These are phyloP conservation scores for Kockovaella imperatae DNA, from an alignment of 768 basidiomycete genomes.

Conservation along the genomic window DNA sequence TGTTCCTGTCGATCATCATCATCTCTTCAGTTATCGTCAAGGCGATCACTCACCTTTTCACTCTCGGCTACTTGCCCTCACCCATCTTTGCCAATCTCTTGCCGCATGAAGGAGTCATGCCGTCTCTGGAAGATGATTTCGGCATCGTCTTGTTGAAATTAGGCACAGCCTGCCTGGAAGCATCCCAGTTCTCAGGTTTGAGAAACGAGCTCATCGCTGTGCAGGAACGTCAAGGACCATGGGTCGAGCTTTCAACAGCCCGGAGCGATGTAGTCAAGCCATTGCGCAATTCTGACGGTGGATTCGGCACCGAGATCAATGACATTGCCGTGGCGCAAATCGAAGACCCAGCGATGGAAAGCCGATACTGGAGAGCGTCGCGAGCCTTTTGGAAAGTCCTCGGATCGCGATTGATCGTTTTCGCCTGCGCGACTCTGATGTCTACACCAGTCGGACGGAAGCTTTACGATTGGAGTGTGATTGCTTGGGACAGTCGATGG, in stretches of 20 bases:
- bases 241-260: slow-evolving; percentile 21
- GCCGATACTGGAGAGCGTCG: slow-evolving; percentile 19
- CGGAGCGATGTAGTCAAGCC: slow-evolving; percentile 14
- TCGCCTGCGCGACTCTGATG: slow-evolving; percentile 10
- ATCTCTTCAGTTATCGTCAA: slow-evolving; percentile 22
- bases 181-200: slow-evolving; percentile 34
- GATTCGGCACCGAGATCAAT: slow-evolving; percentile 32
- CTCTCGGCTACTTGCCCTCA: slow-evolving; percentile 35
- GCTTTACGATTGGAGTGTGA: not conserved
- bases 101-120: slow-evolving; percentile 31
- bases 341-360: slow-evolving; percentile 15
- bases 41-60: slow-evolving; percentile 32
- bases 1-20: slow-evolving; percentile 29
- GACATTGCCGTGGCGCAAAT: slow-evolving; percentile 25
- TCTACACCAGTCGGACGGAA: slow-evolving; percentile 20
- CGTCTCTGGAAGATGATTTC: slow-evolving; percentile 33
- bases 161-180: slow-evolving; percentile 36
- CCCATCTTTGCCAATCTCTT: slow-evolving; percentile 26
- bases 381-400: slow-evolving; percentile 21
- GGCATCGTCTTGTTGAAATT: slow-evolving; percentile 36
- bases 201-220: slow-evolving; percentile 30
- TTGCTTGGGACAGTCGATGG: slow-evolving; percentile 19
- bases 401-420: not conserved
- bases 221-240: slow-evolving; percentile 19
- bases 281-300: slow-evolving; percentile 4